These are phyloP conservation scores for Neospermospora avenae DNA, from an alignment of 2,329 filamentous ascomycete species.

Conservation along the genomic window DNA sequence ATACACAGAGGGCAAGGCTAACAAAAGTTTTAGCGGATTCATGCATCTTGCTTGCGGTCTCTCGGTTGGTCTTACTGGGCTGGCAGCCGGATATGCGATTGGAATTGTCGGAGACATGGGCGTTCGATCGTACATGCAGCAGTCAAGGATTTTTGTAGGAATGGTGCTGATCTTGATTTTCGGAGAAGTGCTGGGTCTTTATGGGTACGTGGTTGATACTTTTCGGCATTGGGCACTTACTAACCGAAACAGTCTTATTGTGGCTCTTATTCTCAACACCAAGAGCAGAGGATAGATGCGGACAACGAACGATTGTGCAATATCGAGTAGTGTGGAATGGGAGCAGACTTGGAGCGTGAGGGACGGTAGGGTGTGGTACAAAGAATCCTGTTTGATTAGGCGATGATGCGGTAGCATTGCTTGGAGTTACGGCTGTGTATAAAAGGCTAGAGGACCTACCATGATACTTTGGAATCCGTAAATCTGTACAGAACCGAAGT, in stretches of 20 bases:
- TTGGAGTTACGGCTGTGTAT: slow-evolving; percentile 33
- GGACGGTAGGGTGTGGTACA: no score
- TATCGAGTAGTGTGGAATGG: neutral
- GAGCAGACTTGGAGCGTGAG: neutral
- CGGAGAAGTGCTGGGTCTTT: slow-evolving; percentile 93
- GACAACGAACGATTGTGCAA: neutral
- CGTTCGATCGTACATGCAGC: slow-evolving; percentile 92
- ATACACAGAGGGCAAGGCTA: neutral
- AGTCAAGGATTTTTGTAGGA: slow-evolving; percentile 93
- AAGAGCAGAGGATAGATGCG: slow-evolving; percentile 45
- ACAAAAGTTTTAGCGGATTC: slow-evolving; percentile 60
- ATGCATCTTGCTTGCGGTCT: slow-evolving; percentile 91
- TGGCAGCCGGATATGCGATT: slow-evolving; percentile 95
- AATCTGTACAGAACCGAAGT: slow-evolving; percentile 19
- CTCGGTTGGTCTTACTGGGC: slow-evolving; percentile 85
- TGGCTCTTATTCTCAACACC: slow-evolving; percentile 89
- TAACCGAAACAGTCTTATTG: slow-evolving; percentile 66
- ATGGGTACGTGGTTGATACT: slow-evolving; percentile 65
- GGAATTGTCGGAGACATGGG: slow-evolving; percentile 93
- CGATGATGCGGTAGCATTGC: slow-evolving; percentile 29
- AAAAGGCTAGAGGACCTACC: slow-evolving; percentile 19
- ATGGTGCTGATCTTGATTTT: slow-evolving; percentile 99
- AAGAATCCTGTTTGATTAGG: slow-evolving; percentile 30
- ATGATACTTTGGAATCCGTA: slow-evolving; percentile 21
- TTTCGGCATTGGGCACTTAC: neutral